Base-by-base conservation (phyloP, 176 grass and related monocot genomes). In the Tuctoria greenei region DNA sequence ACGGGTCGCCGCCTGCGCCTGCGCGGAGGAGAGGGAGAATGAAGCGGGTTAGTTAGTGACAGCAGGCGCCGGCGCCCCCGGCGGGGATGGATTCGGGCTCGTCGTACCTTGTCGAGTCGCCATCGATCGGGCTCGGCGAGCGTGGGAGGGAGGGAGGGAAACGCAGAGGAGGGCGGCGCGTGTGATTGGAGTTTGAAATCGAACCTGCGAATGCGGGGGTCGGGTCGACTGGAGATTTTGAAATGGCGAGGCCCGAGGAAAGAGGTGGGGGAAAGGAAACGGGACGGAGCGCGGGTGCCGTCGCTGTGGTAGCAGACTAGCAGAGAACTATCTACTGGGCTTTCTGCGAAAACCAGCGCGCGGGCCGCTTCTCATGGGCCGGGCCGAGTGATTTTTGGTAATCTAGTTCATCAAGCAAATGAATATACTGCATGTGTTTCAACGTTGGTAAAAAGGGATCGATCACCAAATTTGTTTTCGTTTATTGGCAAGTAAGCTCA, bases 1-100 rank as follows among this genome's bases (percentile, higher is more conserved):
- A 97, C 11, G 26, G 72, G 84, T 93, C 88, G 38, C n/a, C n/a
- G n/a, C n/a, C n/a, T n/a, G n/a, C n/a, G n/a, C 79, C 86, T 76
- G 74, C 43, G 28, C 12, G 20, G 17, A 37, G 73, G 28, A 77
- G 27, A 36, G 17, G 25, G 17, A 16, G 21, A 1, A n/a, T n/a
- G 14, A 14, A 50, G 42, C 59, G 67, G 69, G 67, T 72, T 61
- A 40, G 67, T 72, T 61, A 40, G 45, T 1, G 69, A 15, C 1
- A 49, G n/a, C 10, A 8, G 5, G 28, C n/a, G 49, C 15, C 57
- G 45, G 51, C 23, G 75, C 7, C 24, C 38, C 61, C 11, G n/a
- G 9, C 37, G 35, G 60, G 62, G 24, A 8, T 27, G 50, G 20
- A 20, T 7, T 24, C 7, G 42, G 76, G 69, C 9, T 6, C 26